Conservation (phyloP, 108 stramenopile genomes). For the Aurantiochytrium sp. region DNA sequence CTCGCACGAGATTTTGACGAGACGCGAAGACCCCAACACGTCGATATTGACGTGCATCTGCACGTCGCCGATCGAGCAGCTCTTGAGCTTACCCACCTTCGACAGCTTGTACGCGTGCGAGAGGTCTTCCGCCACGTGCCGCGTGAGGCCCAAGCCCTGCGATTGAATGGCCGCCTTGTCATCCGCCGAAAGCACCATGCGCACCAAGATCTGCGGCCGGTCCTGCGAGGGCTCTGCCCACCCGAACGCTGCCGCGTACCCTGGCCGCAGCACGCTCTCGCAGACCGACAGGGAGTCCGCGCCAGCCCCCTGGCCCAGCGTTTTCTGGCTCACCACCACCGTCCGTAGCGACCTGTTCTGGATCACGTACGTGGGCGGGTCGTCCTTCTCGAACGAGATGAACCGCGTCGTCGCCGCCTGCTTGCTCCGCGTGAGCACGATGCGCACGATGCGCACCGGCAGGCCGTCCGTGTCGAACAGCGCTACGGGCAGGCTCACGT, state of each 20-base stretch:
- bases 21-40: not conserved
- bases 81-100: slow-evolving; percentile 7
- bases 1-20: not conserved
- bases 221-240: slow-evolving; percentile 1
- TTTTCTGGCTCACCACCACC: not conserved
- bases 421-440: not conserved
- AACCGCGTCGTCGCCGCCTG: not conserved
- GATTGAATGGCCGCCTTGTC: not conserved
- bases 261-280: slow-evolving; percentile 17
- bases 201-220: not conserved
- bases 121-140: not conserved
- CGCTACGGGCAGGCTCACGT: slow-evolving; percentile 10
- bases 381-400: not conserved
- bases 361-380: not conserved
- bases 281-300: not conserved
- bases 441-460: not conserved
- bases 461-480: slow-evolving; percentile 7
- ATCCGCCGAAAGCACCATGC: not conserved
- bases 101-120: not conserved
- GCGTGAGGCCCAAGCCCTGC: not conserved
- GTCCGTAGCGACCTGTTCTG: not conserved
- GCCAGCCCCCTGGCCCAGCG: too few relatives aligned
- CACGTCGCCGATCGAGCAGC: not conserved
- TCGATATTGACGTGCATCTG: not conserved
- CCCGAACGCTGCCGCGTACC: not conserved